Evolutionary conservation across 2,329 filamentous ascomycete species (phyloP), one percentile per base, ranked within the genome.

Genomic region (Anisogramma anomala): DNA sequence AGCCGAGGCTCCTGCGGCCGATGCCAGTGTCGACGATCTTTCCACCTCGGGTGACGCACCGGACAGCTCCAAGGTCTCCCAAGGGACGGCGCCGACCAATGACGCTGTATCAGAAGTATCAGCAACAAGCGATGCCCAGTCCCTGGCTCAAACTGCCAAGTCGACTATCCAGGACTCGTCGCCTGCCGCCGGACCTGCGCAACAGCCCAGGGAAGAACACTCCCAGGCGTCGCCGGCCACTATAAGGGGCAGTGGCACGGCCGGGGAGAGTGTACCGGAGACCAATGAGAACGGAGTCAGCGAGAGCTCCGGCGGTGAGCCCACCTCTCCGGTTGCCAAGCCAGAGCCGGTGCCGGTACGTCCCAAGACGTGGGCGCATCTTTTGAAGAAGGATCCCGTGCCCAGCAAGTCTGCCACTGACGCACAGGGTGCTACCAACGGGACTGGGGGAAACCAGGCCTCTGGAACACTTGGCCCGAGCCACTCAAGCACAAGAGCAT

Each of bases 401-500:
- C 37, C 49, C 17, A 34, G 52, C 26, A 43, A 54, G 10, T 41
- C 54, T 15, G 39, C 51, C 6, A 43, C 54, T 11, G 31, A 37
- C 34, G 44, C 42, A 18, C 49, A 50, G 17, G 13, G 43, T 8
- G 50, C 49, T 2, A 27, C 47, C 18, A 56, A 58, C 41, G 56
- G 54, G n/a, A 25, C 50, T 4, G 48, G 36, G 27, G 56, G 18
- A 8, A 4, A 31, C 27, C 38, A 52, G 6, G 35, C 41, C 15
- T 43, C 50, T 3, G 52, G 53, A 10, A 35, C 57, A 13, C 53
- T 58, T 13, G 52, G 49, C n/a, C 68, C 71, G 44, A 50, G 62
- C 6, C 68, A 67, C 50, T 54, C 64, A 15, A 70, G 66, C 41
- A 56, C 60, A 18, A 77, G 56, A 58, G 80, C 83, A 14, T 66